A percentile compares a stretch with the other conserved stretches of the same genome.
phyloP scores from a whole-genome alignment of 345 rosid genomes.

The Boechera retrofracta region DNA sequence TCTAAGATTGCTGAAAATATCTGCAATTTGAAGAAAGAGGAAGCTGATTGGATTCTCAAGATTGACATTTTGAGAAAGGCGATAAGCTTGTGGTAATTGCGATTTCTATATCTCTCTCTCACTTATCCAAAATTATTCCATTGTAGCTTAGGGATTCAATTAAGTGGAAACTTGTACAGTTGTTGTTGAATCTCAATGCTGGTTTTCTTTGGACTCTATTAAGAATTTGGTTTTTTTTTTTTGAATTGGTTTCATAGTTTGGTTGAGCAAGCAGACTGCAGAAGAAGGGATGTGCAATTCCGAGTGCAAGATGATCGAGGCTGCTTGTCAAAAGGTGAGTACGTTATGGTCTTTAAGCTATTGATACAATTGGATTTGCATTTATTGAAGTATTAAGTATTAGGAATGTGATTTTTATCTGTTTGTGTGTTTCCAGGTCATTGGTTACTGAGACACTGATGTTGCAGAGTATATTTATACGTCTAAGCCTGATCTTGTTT shows the following conservation, averaged over 20 bases:
- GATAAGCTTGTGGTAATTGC: slow-evolving; percentile 61
- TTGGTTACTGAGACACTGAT: slow-evolving; percentile 94
- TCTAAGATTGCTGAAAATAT: slow-evolving; percentile 82
- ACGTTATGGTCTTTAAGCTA: not conserved
- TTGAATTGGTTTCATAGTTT: slow-evolving; percentile 52
- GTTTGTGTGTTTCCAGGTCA: slow-evolving; percentile 60
- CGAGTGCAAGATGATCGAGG: slow-evolving; percentile 90
- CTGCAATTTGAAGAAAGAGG: slow-evolving; percentile 94
- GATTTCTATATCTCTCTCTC: not conserved
- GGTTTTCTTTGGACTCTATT: not conserved
- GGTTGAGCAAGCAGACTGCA: slow-evolving; percentile 62
- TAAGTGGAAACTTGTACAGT: slow-evolving; percentile 10
- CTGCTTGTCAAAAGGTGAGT: slow-evolving; percentile 80
- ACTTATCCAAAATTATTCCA: not conserved
- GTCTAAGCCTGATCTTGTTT: slow-evolving; percentile 64
- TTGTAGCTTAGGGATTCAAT: slow-evolving; percentile 13
- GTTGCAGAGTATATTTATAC: slow-evolving; percentile 81
- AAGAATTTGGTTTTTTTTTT: not conserved
- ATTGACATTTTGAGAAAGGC: slow-evolving; percentile 82
- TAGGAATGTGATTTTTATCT: slow-evolving; percentile 1
- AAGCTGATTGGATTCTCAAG: slow-evolving; percentile 95
- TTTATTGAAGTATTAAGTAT: not conserved
- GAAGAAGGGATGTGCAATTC: slow-evolving; percentile 91
- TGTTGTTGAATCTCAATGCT: slow-evolving; percentile 18
- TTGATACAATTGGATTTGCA: not conserved